Evolutionary conservation across 192 early-diverging fungal genomes (phyloP).

Genomic region (Jimgerdemannia flammicorona): DNA sequence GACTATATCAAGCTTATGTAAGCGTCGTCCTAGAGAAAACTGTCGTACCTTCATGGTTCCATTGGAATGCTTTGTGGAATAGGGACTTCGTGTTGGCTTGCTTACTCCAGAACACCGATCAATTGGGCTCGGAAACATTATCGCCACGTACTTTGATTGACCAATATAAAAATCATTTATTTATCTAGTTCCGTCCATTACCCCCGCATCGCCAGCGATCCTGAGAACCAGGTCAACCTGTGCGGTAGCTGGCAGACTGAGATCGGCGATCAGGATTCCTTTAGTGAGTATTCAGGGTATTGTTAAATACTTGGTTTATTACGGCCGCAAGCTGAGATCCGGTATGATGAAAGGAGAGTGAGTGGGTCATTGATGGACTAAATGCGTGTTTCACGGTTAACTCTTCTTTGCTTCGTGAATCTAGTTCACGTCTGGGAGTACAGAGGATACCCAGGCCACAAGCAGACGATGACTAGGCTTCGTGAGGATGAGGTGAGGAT

Average conservation of each 20-base stretch:
- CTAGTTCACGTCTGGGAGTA: constrained; percentile 95
- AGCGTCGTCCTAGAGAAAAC: no score
- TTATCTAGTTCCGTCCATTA: constrained; percentile 63
- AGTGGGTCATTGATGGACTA: no score
- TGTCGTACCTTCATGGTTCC: no score
- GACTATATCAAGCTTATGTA: constrained; percentile 79
- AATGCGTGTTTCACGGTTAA: background rate
- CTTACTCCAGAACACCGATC: no score
- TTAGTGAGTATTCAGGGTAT: constrained; percentile 45
- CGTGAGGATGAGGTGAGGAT: constrained; percentile 58
- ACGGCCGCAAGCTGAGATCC: no score
- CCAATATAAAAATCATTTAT: background rate
- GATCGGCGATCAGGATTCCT: constrained; percentile 85
- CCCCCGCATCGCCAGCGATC: constrained; percentile 71
- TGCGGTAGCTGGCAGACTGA: constrained; percentile 88
- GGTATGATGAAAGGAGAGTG: no score
- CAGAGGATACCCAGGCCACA: constrained; percentile 80
- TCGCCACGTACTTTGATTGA: no score
- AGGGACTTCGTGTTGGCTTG: no score
- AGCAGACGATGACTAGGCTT: constrained; percentile 57
- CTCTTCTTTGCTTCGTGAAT: background rate
- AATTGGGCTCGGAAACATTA: no score
- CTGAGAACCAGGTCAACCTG: constrained; percentile 71
- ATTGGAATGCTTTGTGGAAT: no score
- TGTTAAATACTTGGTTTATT: background rate